Evolutionary conservation across 805 yeast genomes (phyloP), one percentile per base, ranked within the genome.

Genomic region (Ogataea haglerorum): DNA sequence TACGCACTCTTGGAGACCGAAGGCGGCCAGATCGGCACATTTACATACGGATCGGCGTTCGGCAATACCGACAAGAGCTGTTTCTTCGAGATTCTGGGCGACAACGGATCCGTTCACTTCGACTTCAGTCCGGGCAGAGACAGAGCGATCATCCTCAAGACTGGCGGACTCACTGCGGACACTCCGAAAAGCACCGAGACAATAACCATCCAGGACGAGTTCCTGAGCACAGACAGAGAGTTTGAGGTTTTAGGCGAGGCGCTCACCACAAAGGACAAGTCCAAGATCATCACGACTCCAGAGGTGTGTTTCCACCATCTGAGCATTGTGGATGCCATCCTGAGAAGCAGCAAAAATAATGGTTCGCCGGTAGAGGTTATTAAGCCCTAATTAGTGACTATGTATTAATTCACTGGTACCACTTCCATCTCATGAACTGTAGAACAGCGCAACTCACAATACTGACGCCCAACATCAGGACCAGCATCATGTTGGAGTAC

Each of bases 301-400:
- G 82, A 76, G 48, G 74, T 70, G 47, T 88, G 95, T 5, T 90
- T 85, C 80, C 96, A 90, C 64, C 98, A 91, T 63, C 77, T 90
- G 61, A 96, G 96, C 6, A 76, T 87, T 52, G 78, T 91, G 43
- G 95, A 78, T 41, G 98, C 96, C 19, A 85, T 86, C 45, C 65
- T 91, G 26, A 82, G 83, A 49, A 82, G 93, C 43, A 76, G 87
- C 27, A 52, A 66, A 13, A 63, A 71, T 24, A 67, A 72, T 41
- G 77, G 78, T 10, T 46, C 52, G 15, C 45, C 53, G 2, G 66
- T 63, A 9, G 34, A 36, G 6, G 70, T 71, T 10, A 56, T 46
- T 23, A 57, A 44, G 33, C 49, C 53, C 4, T 60, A 52, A 14
- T 14, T 33, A 33, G 13, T 12, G 14, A 9, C 21, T 19, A 19